Percentiles rank a stretch among this genome's conserved stretches.
Evolutionary conservation across 2,329 filamentous ascomycete genomes (phyloP).

Genomic region (Fusarium nurragi): DNA sequence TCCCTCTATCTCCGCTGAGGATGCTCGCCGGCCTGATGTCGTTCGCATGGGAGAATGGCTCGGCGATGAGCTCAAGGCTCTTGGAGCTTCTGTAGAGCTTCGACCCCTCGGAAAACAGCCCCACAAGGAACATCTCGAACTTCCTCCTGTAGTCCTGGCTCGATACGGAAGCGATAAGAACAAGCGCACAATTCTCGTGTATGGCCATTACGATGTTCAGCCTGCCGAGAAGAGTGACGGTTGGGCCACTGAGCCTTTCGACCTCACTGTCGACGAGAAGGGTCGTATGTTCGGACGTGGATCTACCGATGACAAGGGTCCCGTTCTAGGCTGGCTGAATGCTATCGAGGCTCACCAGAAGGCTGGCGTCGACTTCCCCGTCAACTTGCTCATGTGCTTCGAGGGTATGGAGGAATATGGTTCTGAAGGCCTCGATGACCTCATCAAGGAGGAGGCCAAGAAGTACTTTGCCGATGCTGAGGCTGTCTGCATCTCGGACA

Average conservation of each 20-base stretch:
- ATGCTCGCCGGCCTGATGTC: conserved; percentile 88
- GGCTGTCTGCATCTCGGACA: conserved; percentile 97
- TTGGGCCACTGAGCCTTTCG: conserved; percentile 95
- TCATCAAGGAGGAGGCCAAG: conserved; percentile 90
- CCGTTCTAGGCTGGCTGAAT: conserved; percentile 96
- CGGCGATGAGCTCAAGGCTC: conserved; percentile 78
- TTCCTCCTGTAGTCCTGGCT: conserved; percentile 91
- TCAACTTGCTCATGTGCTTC: conserved; percentile 99
- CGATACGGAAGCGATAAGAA: conserved; percentile 91
- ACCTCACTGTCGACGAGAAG: conserved; percentile 85
- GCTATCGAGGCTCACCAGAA: conserved; percentile 98
- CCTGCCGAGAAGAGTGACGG: conserved; percentile 92
- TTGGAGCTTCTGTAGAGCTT: conserved; percentile 89
- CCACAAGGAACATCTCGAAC: conserved; percentile 86
- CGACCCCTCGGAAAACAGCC: conserved; percentile 91
- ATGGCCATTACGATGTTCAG: conserved; percentile 99
- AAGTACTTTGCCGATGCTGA: conserved; percentile 96
- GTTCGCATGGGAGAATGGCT: conserved; percentile 97
- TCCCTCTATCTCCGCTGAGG: conserved; percentile 92
- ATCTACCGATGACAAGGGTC: conserved; percentile 97
- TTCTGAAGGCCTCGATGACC: conserved; percentile 93
- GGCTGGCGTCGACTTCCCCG: conserved; percentile 91
- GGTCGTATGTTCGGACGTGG: conserved; percentile 96
- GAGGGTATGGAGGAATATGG: conserved; percentile 99
- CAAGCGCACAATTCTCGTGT: conserved; percentile 95